Evolutionary conservation across 192 early-diverging fungal species (phyloP), one percentile per base, ranked within the genome.

Genomic region (Kickxella alabastrina): DNA sequence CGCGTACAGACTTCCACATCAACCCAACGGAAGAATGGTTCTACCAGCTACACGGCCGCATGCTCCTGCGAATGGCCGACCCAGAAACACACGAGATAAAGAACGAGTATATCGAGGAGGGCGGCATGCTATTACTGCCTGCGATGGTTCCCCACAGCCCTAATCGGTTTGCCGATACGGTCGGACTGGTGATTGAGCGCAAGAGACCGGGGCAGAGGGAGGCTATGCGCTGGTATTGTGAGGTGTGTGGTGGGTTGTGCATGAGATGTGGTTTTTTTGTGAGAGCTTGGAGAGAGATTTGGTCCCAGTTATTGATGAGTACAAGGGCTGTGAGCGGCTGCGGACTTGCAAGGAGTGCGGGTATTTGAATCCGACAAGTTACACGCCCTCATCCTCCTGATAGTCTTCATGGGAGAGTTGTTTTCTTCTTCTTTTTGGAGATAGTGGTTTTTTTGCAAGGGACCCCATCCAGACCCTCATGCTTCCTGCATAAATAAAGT

Each of bases 21-120:
- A 99, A 99, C 74, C 82, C 85, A 46, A 99, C 96, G 4, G 96
- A 98, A 80, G 96, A 99, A 59, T 99, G 92, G 90, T 99, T 99
- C 73, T 92, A 87, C 75, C 93, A 97, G 68, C 67, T 91, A 75
- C 89, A 90, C 65, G 96, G 96, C 6, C 81, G 86, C 36, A 90
- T 99, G 92, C 49, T 91, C n/a, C 75, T 99, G 40, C 93, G 92
- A 38, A 82, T 96, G 46, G 91, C 95, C 2, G 83, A 87, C 24
- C 57, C 69, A 3, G 80, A 83, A 22, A 73, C 68, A n/a, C 46
- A 66, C 42, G 55, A 80, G 43, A 87, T 84, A 51, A 84, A 82
- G 39, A 91, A 97, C 76, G 81, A 95, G 47, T 71, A 78, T 38
- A 89, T 99, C 70, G 75, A 80, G 38, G 93, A 99, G 67, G 94